Conservation (phyloP, 2,329 filamentous ascomycete species). For the Lizonia empirigonia region DNA sequence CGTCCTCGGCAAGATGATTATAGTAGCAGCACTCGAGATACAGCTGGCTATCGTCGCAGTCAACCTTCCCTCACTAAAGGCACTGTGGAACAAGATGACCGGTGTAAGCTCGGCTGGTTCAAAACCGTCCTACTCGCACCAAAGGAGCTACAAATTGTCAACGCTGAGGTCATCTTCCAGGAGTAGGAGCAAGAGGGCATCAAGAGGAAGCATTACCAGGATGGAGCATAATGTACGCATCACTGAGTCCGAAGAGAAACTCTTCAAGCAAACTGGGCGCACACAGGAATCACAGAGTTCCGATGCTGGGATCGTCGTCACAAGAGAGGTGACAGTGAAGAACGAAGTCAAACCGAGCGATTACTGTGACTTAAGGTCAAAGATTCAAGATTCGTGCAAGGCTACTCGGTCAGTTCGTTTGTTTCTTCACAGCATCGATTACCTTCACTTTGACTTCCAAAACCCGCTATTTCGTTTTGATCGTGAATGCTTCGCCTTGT, state of each 20-base stretch:
- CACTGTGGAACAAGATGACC: slow-evolving; percentile 32
- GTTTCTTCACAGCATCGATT: not conserved
- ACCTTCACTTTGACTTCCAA: not conserved
- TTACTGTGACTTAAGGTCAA: not conserved
- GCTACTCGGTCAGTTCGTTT: not conserved
- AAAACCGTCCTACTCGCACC: not conserved
- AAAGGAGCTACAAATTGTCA: slow-evolving; percentile 11
- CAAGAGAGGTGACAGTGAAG: slow-evolving; percentile 1
- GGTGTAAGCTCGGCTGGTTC: slow-evolving; percentile 7
- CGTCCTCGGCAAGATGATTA: slow-evolving; percentile 41
- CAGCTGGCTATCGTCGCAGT: slow-evolving; percentile 42
- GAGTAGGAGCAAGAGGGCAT: slow-evolving; percentile 7
- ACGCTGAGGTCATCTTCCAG: not conserved
- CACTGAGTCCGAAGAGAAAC: slow-evolving; percentile 25
- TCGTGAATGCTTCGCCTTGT: not conserved
- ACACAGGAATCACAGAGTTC: not conserved
- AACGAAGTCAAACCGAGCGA: not conserved
- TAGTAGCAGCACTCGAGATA: slow-evolving; percentile 41
- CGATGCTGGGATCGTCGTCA: not conserved
- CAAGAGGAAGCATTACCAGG: slow-evolving; percentile 19
- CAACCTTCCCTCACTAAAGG: slow-evolving; percentile 42
- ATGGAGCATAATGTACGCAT: slow-evolving; percentile 14
- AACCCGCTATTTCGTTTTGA: not conserved
- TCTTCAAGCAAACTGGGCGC: slow-evolving; percentile 13
- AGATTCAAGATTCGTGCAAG: too few species aligned